Evolutionary conservation across 345 rosid species (phyloP).

Genomic region (Citrus cavaleriei): DNA sequence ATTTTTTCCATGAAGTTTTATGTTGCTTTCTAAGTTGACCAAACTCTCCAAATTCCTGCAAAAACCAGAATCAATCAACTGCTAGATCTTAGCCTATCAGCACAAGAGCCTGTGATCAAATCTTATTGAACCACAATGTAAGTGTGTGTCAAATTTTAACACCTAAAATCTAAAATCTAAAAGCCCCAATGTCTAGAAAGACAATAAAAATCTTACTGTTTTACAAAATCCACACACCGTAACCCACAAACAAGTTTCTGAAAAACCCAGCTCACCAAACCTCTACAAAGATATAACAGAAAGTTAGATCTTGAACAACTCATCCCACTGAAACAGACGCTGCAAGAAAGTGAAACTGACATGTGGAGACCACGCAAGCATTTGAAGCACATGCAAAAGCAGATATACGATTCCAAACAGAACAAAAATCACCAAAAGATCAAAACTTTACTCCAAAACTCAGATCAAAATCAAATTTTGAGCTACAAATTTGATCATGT

Average conservation of each 20-base stretch:
- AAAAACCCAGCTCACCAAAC: conserved; percentile 2
- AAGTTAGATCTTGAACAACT: conserved; percentile 27
- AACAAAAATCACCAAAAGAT: conserved; percentile 18
- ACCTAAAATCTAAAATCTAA: background rate
- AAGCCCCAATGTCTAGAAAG: background rate
- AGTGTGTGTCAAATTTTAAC: background rate
- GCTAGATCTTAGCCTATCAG: background rate
- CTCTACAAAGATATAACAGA: background rate
- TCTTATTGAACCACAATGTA: background rate
- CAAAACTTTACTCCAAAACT: conserved; percentile 5
- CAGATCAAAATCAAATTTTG: conserved; percentile 18
- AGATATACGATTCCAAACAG: background rate
- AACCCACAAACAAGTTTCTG: background rate
- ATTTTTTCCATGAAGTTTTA: conserved; percentile 26
- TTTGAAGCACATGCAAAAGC: conserved; percentile 1
- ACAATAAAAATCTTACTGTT: background rate
- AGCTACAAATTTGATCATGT: background rate
- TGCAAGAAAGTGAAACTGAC: background rate
- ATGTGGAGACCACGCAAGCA: conserved; percentile 7
- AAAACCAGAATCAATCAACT: background rate
- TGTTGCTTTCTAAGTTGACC: background rate
- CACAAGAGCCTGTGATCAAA: background rate
- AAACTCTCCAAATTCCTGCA: conserved; percentile 39
- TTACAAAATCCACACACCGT: background rate
- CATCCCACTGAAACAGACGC: background rate